A percentile compares a stretch with the other conserved stretches of the same genome.
Conservation (phyloP, 2,329 filamentous ascomycete species). For the Fusarium sp. region DNA sequence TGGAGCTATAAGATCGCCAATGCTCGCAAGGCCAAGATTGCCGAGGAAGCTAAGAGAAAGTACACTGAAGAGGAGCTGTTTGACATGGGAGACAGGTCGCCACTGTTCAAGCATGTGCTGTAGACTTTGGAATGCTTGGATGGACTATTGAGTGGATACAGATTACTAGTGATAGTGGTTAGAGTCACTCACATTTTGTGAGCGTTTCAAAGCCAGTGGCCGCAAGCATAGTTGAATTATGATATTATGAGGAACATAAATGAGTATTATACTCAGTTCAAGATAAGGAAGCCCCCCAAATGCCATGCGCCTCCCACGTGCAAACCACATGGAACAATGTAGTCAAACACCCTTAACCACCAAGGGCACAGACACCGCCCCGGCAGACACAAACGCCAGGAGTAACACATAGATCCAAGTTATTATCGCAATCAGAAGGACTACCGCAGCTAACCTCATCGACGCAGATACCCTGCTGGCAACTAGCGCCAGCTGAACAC, state of each 20-base stretch:
- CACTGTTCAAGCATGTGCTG: constrained; percentile 45
- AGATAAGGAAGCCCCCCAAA: neutral
- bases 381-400: neutral
- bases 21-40: constrained; percentile 40
- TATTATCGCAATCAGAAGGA: neutral
- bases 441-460: neutral
- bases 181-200: neutral
- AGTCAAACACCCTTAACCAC: neutral
- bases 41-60: constrained; percentile 41
- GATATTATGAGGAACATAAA: neutral
- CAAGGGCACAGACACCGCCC: neutral
- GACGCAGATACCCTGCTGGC: neutral
- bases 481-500: neutral
- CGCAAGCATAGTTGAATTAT: neutral
- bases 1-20: constrained; percentile 45
- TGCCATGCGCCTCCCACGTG: rapidly evolving
- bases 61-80: constrained; percentile 46
- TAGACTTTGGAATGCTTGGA: neutral
- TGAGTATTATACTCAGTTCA: neutral
- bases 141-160: neutral
- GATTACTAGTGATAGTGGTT: neutral
- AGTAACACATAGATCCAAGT: neutral
- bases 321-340: neutral
- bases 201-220: no score
- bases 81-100: constrained; percentile 47